Evolutionary conservation across 2,329 filamentous ascomycete species (phyloP), one percentile per base, ranked within the genome.

Genomic region (Aphanocladium album): DNA sequence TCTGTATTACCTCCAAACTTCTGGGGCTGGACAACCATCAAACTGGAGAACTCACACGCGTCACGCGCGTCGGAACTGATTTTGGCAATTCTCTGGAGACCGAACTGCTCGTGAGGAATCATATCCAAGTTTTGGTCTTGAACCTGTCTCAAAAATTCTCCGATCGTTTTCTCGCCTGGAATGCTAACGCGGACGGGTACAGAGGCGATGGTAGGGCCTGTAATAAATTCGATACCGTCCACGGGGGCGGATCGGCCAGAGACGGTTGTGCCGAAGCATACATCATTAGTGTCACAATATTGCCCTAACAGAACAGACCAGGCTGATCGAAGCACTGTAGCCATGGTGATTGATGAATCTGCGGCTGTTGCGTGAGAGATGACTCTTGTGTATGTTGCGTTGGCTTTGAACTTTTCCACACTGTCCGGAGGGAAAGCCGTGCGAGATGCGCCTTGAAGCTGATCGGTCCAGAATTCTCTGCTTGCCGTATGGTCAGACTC

Each of bases 251-350:
- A 61, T 5, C 67, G 62, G 9, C 68, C 68, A 1, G 63, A 63
- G 1, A 66, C 45, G 3, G 65, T 60, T 0, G 60, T 51, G 1
- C 66, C 68, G 27, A 67, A 78, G 7, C 64, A 11, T 1, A 68
- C 56, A 46, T 78, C 75, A 16, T 46, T 16, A 9, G 39, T 57
- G 9, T 33, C 39, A 16, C 39, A 35, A 17, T 57, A 57, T 11
- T 17, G 25, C 8, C 41, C 37, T 2, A 46, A 12, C 1, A 57
- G 39, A 23, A 57, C 39, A 11, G 50, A 39, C 50, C 50, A 53
- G 9, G 50, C 50, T 11, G 50, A 21, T 21, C 50, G 50, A 25
- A 53, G 50, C 3, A 53, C 33, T 9, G 50, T 53, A 12, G 50
- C 50, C 33, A 53, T 53, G 30, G 50, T 53, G 19, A 53, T 53